Conservation (phyloP, 2,329 filamentous ascomycete genomes). For the Botrytis sinoallii region DNA sequence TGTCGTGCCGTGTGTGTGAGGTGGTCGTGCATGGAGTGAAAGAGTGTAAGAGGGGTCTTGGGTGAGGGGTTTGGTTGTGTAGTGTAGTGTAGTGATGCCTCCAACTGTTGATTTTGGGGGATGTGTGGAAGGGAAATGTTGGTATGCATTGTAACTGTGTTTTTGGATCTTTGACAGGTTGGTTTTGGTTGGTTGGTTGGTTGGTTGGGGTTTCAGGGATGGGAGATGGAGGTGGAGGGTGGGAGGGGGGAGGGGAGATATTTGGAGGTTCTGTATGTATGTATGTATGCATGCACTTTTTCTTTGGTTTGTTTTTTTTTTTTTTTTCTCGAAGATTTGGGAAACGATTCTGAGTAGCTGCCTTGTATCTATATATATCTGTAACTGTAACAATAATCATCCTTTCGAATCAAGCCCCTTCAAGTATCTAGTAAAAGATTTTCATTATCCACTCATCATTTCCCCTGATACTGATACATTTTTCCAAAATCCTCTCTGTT, state of each 20-base stretch:
- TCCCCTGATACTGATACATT: too few species aligned
- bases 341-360: not conserved
- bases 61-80: not conserved
- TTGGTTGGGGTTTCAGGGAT: not conserved
- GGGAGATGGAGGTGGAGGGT: not conserved
- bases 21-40: not conserved
- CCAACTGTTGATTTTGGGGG: not conserved
- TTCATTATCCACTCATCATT: not conserved
- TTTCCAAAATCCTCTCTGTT: too few species aligned
- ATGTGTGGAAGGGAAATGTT: not conserved
- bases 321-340: not conserved
- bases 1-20: not conserved
- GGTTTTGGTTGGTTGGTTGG: too few species aligned
- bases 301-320: fast-evolving
- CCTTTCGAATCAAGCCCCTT: not conserved
- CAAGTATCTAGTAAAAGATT: not conserved
- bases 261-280: too few species aligned
- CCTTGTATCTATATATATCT: not conserved
- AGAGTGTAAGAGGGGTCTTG: not conserved
- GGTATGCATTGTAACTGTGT: not conserved
- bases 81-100: not conserved
- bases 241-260: too few species aligned
- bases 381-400: not conserved
- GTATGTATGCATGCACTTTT: too few species aligned
- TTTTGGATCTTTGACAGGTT: not conserved